Evolutionary conservation across 2,329 filamentous ascomycete genomes (phyloP).

Genomic region (Cladosporium sp.): DNA sequence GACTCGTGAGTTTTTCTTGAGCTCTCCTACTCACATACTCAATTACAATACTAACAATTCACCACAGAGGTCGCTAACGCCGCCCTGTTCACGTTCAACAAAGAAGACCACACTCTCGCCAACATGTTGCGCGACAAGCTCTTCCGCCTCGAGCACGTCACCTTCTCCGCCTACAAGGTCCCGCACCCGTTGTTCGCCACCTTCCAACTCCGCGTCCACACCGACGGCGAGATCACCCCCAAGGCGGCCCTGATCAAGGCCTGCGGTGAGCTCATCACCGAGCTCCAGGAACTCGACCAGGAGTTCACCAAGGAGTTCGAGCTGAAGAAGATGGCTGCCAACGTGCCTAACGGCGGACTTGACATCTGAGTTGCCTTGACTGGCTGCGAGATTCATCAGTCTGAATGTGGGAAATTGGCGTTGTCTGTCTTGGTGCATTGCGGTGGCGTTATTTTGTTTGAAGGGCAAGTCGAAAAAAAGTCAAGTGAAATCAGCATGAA

Average conservation of each 20-base stretch:
- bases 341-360: constrained; percentile 21
- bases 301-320: constrained; percentile 94
- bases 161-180: constrained; percentile 88
- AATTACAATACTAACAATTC: constrained; percentile 1
- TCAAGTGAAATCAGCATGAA: not conserved
- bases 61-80: constrained; percentile 64
- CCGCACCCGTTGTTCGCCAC: constrained; percentile 39
- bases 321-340: constrained; percentile 69
- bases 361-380: constrained; percentile 17
- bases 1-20: constrained; percentile 62
- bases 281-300: constrained; percentile 73
- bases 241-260: constrained; percentile 79
- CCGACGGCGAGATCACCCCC: constrained; percentile 82
- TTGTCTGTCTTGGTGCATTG: constrained; percentile 17
- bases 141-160: constrained; percentile 75
- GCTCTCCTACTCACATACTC: not conserved
- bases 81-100: constrained; percentile 92
- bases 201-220: constrained; percentile 80
- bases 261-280: constrained; percentile 76
- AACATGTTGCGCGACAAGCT: constrained; percentile 86
- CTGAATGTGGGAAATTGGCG: not conserved
- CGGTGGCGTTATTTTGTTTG: constrained; percentile 18
- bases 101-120: constrained; percentile 93
- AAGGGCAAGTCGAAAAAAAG: not conserved
- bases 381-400: not conserved